A percentile compares a stretch with the other conserved stretches of the same genome.
These are phyloP conservation scores for Primulina eburnea DNA, from an alignment of 257 asterid species.

Conservation along the genomic window DNA sequence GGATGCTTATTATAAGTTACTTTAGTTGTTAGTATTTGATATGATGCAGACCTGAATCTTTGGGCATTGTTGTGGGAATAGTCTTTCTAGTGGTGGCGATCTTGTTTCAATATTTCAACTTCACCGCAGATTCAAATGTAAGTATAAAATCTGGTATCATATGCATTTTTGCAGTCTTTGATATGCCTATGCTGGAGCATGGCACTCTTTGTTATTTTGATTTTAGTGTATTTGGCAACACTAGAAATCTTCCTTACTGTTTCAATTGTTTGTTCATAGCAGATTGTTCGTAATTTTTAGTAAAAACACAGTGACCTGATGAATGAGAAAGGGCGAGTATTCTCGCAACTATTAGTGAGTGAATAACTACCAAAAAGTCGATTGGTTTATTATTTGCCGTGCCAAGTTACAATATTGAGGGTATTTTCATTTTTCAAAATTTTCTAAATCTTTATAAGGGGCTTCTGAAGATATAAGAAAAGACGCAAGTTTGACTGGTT, in stretches of 20 bases:
- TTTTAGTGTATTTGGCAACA: conserved; percentile 4
- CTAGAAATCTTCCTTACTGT: background rate
- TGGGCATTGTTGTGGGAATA: conserved; percentile 50
- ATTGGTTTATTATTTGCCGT: background rate
- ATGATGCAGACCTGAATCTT: conserved; percentile 50
- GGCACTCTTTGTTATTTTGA: conserved; percentile 1
- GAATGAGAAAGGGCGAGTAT: background rate
- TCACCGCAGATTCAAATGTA: conserved; percentile 71
- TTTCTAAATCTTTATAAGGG: background rate
- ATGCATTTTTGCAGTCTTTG: conserved; percentile 8
- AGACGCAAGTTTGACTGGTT: background rate
- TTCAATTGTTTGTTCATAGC: conserved; percentile 3
- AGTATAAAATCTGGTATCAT: conserved; percentile 15
- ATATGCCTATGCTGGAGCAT: conserved; percentile 4
- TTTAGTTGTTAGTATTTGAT: background rate
- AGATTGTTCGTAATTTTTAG: background rate
- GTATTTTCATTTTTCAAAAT: background rate
- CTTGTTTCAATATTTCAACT: conserved; percentile 48
- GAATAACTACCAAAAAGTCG: background rate
- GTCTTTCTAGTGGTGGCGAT: conserved; percentile 50
- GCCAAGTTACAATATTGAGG: background rate
- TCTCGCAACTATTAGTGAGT: background rate
- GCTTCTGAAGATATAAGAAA: background rate
- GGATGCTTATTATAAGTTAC: conserved; percentile 7
- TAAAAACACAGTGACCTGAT: background rate